These are phyloP conservation scores for Castanea mollissima DNA, from an alignment of 306 rosid species.

Conservation along the genomic window DNA sequence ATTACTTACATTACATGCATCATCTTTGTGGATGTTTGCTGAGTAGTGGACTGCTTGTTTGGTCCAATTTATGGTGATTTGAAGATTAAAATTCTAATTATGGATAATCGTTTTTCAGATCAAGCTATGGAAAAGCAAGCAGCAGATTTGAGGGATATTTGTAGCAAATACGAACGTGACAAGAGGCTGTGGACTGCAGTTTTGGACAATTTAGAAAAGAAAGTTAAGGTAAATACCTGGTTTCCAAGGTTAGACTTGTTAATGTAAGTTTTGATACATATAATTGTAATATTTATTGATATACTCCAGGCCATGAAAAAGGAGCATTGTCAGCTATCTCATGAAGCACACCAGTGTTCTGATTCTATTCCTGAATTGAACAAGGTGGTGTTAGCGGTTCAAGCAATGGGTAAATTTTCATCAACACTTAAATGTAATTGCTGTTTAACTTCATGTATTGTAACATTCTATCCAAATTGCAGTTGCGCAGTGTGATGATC, in stretches of 20 bases:
- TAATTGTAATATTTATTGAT: neutral
- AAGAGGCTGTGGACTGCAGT: constrained; percentile 17
- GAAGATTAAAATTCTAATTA: neutral
- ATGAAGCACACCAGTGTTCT: constrained; percentile 6
- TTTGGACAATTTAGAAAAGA: constrained; percentile 3
- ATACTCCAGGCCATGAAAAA: constrained; percentile 20
- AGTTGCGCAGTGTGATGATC: constrained; percentile 13
- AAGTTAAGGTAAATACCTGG: constrained; percentile 13
- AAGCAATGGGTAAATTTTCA: constrained; percentile 19
- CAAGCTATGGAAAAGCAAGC: constrained; percentile 3
- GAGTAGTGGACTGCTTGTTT: neutral
- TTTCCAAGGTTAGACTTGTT: neutral
- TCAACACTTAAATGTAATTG: neutral
- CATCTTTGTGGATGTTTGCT: neutral
- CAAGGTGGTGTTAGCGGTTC: constrained; percentile 27
- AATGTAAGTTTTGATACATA: neutral
- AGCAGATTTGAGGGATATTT: constrained; percentile 6
- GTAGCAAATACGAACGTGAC: constrained; percentile 8
- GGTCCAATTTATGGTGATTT: neutral
- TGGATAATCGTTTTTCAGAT: constrained; percentile 2
- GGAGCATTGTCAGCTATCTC: constrained; percentile 13
- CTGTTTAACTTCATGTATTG: neutral
- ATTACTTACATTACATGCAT: neutral
- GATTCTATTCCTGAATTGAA: constrained; percentile 23
- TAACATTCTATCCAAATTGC: neutral